These are phyloP conservation scores for Wickerhamiella kurtzmanii DNA, from an alignment of 805 yeast genomes.

Conservation along the genomic window DNA sequence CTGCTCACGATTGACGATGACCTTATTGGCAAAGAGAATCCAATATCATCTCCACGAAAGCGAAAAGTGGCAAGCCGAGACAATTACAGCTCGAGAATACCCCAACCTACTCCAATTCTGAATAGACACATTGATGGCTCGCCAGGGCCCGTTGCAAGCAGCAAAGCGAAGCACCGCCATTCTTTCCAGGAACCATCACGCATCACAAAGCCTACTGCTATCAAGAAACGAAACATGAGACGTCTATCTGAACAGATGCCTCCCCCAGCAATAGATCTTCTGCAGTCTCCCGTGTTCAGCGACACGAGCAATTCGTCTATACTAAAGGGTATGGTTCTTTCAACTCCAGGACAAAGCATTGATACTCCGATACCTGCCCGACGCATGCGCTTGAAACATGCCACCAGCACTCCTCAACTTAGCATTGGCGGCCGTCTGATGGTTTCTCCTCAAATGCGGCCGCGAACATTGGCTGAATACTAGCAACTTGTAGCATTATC, in stretches of 20 bases:
- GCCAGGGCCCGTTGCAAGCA: too few relatives aligned
- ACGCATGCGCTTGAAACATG: neutral
- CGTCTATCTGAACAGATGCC: too few relatives aligned
- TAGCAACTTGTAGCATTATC: neutral
- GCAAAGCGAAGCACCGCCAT: too few relatives aligned
- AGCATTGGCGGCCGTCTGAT: neutral
- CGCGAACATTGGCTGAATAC: neutral
- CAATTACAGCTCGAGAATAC: too few relatives aligned
- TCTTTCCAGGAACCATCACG: neutral
- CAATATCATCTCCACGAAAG: neutral
- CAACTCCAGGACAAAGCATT: neutral
- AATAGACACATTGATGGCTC: too few relatives aligned
- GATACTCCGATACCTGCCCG: neutral
- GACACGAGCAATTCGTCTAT: neutral
- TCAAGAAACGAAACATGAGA: neutral
- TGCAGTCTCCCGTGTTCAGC: neutral
- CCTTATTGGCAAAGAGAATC: neutral
- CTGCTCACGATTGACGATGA: neutral
- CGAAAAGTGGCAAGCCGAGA: too few relatives aligned
- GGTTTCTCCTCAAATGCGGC: neutral
- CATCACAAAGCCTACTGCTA: neutral
- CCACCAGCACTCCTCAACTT: neutral
- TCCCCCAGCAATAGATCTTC: neutral
- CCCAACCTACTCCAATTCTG: too few relatives aligned
- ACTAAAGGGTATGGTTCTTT: neutral